Conservation (phyloP, 169 alveolate genomes). For the Plasmodium fragile region DNA sequence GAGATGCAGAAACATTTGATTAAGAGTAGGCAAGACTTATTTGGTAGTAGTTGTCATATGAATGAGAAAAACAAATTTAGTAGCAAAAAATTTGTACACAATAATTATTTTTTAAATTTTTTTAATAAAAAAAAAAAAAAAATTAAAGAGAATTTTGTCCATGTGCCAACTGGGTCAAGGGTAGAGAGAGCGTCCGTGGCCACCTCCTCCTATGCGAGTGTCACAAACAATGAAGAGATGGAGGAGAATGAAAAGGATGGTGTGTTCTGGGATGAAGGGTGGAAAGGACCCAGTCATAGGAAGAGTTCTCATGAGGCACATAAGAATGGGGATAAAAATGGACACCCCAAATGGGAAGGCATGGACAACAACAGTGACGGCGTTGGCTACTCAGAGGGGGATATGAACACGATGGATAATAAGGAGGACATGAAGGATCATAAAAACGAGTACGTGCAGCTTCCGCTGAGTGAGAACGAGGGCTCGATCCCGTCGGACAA, state of each 20-base stretch:
- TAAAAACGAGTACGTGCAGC: slow-evolving; percentile 33
- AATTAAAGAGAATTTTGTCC: slow-evolving; percentile 11
- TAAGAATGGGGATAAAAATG: not conserved
- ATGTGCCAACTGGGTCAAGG: not conserved
- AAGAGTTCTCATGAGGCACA: not conserved
- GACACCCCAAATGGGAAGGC: slow-evolving; percentile 18
- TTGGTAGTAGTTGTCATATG: slow-evolving; percentile 2
- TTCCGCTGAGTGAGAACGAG: slow-evolving; percentile 50
- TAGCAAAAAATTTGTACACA: slow-evolving; percentile 36
- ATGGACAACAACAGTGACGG: slow-evolving; percentile 37
- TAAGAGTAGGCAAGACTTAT: slow-evolving; percentile 38
- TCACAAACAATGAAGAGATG: not conserved
- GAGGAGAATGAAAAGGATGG: not conserved
- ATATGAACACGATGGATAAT: slow-evolving; percentile 1
- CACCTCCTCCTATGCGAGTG: not conserved
- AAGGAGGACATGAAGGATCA: not conserved
- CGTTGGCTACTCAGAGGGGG: not conserved
- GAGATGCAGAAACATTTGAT: slow-evolving; percentile 64
- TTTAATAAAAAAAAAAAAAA: slow-evolving; percentile 53
- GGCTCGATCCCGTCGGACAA: not conserved
- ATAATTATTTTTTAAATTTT: slow-evolving; percentile 44
- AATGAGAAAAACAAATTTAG: slow-evolving; percentile 37
- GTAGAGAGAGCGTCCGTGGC: not conserved
- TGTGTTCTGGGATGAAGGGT: not conserved
- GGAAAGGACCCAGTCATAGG: not conserved